These are phyloP conservation scores for Aspergillus vadensis DNA, from an alignment of 2,329 filamentous ascomycete species.

Conservation along the genomic window DNA sequence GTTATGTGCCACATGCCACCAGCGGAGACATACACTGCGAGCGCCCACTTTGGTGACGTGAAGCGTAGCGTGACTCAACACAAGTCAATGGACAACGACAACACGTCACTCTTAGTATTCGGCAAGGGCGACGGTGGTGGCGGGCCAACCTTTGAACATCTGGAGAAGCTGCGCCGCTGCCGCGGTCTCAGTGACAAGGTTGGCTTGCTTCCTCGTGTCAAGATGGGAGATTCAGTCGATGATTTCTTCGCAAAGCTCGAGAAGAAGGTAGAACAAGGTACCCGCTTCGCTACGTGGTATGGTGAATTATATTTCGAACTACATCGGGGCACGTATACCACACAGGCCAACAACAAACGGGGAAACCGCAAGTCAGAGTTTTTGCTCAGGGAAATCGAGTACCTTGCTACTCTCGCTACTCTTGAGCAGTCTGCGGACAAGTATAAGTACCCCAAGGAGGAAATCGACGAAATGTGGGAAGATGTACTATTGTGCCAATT, in stretches of 20 bases:
- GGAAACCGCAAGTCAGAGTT: constrained; percentile 88
- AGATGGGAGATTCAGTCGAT: constrained; percentile 86
- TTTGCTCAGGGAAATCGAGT: constrained; percentile 83
- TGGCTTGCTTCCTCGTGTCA: constrained; percentile 79
- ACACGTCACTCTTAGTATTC: constrained; percentile 87
- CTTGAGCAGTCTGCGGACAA: constrained; percentile 60
- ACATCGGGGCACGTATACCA: constrained; percentile 95
- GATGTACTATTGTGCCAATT: constrained; percentile 89
- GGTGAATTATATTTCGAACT: constrained; percentile 98
- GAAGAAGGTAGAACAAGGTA: constrained; percentile 67
- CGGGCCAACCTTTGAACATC: constrained; percentile 87
- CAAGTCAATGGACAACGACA: constrained; percentile 93
- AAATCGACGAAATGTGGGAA: constrained; percentile 98
- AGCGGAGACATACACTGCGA: constrained; percentile 90
- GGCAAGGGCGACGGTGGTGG: constrained; percentile 96
- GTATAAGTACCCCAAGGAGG: constrained; percentile 89
- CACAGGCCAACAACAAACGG: constrained; percentile 94
- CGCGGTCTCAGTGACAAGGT: constrained; percentile 88
- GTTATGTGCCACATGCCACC: constrained; percentile 98
- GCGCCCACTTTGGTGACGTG: constrained; percentile 92
- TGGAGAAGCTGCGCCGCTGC: constrained; percentile 91
- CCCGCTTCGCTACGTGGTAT: constrained; percentile 90
- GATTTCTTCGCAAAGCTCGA: constrained; percentile 89
- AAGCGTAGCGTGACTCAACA: constrained; percentile 86
- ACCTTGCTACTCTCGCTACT: constrained; percentile 81